Conservation (phyloP, 441 rosid species). For the Macaranga tanarius region DNA sequence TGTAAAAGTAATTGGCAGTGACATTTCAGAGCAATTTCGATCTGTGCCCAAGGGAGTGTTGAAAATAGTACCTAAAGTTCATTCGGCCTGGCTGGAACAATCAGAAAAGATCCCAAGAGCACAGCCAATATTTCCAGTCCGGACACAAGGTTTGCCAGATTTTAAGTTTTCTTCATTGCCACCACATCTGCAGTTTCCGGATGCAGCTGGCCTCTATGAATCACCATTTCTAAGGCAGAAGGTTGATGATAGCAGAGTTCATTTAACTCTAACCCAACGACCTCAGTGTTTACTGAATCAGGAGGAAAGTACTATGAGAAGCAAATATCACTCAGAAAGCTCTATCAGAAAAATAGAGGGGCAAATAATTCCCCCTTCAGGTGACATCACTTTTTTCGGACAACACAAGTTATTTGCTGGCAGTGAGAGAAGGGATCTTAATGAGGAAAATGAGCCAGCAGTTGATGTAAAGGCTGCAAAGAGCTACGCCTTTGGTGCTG, state of each 20-base stretch:
- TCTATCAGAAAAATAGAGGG: slow-evolving; percentile 29
- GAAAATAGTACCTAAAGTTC: slow-evolving; percentile 48
- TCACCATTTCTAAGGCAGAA: slow-evolving; percentile 33
- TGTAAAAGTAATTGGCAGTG: slow-evolving; percentile 27
- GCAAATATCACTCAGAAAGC: slow-evolving; percentile 29
- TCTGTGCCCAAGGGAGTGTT: slow-evolving; percentile 54
- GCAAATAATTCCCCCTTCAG: slow-evolving; percentile 28
- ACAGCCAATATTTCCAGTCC: slow-evolving; percentile 26
- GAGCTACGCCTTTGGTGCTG: slow-evolving; percentile 31
- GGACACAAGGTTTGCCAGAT: slow-evolving; percentile 32
- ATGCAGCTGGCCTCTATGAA: slow-evolving; percentile 26
- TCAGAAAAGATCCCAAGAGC: slow-evolving; percentile 32
- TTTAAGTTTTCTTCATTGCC: slow-evolving; percentile 27
- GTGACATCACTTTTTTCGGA: slow-evolving; percentile 29
- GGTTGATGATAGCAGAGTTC: slow-evolving; percentile 30
- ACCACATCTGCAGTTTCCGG: slow-evolving; percentile 30
- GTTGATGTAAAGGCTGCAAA: slow-evolving; percentile 27
- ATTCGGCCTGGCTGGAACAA: slow-evolving; percentile 33
- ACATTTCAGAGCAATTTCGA: slow-evolving; percentile 27
- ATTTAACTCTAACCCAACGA: slow-evolving; percentile 31
- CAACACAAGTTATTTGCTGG: slow-evolving; percentile 28
- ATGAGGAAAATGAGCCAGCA: slow-evolving; percentile 25
- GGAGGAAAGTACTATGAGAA: slow-evolving; percentile 32
- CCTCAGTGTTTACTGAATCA: slow-evolving; percentile 34
- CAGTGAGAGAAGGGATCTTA: slow-evolving; percentile 24